A percentile compares a stretch with the other conserved stretches of the same genome.
Conservation (phyloP, 2,329 filamentous ascomycete species). For the Neoarthrinium moseri region DNA sequence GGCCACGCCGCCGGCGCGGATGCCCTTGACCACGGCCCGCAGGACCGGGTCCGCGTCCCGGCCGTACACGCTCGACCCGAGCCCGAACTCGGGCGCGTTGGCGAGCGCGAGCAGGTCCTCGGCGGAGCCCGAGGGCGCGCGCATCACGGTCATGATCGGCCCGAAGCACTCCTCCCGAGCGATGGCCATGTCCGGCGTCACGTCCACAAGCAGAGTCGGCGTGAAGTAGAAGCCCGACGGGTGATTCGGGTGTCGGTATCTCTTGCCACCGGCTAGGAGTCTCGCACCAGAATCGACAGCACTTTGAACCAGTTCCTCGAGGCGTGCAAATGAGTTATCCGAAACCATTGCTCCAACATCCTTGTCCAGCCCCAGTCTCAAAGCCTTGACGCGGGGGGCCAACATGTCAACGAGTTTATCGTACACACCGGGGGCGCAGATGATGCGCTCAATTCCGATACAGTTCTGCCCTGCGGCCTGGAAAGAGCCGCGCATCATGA, state of each 20-base stretch:
- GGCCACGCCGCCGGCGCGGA: slow-evolving; percentile 86
- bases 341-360: slow-evolving; percentile 94
- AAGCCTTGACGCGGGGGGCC: slow-evolving; percentile 67
- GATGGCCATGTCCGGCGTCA: slow-evolving; percentile 81
- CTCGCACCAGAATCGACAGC: slow-evolving; percentile 78
- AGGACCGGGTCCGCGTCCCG: slow-evolving; percentile 60
- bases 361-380: slow-evolving; percentile 74
- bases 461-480: slow-evolving; percentile 97
- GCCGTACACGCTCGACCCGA: slow-evolving; percentile 88
- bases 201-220: slow-evolving; percentile 88
- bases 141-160: slow-evolving; percentile 85
- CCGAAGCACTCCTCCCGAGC: slow-evolving; percentile 92
- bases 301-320: slow-evolving; percentile 74
- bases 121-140: slow-evolving; percentile 58
- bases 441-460: slow-evolving; percentile 92
- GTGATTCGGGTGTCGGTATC: slow-evolving; percentile 69
- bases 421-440: slow-evolving; percentile 77
- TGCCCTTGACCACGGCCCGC: slow-evolving; percentile 60
- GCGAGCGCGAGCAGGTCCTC: slow-evolving; percentile 71
- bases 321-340: slow-evolving; percentile 66
- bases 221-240: slow-evolving; percentile 86
- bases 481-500: slow-evolving; percentile 89
- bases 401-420: slow-evolving; percentile 68
- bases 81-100: slow-evolving; percentile 81
- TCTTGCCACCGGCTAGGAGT: slow-evolving; percentile 76